phyloP scores from a whole-genome alignment of 495 filamentous ascomycete genomes.

The Penicillium coffeae region DNA sequence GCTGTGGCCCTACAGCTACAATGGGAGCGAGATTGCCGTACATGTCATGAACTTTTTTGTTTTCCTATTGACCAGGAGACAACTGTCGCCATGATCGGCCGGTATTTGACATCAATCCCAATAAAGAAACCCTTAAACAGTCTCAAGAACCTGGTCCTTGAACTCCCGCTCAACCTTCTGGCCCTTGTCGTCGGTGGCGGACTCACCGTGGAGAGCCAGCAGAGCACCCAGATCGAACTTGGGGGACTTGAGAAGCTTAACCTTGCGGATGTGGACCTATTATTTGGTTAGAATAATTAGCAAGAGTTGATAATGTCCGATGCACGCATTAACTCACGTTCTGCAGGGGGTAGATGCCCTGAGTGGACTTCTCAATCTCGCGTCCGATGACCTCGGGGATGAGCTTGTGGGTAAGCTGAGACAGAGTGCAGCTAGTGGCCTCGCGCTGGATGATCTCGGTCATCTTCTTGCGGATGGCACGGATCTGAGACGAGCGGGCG shows the following conservation, averaged over 20 bases:
- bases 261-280: slow-evolving; percentile 98
- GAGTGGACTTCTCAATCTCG: slow-evolving; percentile 98
- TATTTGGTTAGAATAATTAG: not conserved
- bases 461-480: slow-evolving; percentile 99
- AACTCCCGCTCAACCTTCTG: slow-evolving; percentile 99
- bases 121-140: slow-evolving; percentile 60
- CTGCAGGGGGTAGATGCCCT: slow-evolving; percentile 99
- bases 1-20: too few relatives aligned
- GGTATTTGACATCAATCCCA: slow-evolving; percentile 24
- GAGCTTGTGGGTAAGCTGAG: slow-evolving; percentile 93
- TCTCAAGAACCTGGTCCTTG: slow-evolving; percentile 93
- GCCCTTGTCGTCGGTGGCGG: slow-evolving; percentile 89
- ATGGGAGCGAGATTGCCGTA: too few relatives aligned
- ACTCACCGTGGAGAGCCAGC: slow-evolving; percentile 94
- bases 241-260: slow-evolving; percentile 95
- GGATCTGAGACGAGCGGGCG: slow-evolving; percentile 90
- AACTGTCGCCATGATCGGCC: slow-evolving; percentile 25
- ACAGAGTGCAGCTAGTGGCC: slow-evolving; percentile 85
- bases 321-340: slow-evolving; percentile 60
- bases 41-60: slow-evolving; percentile 34
- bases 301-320: not conserved
- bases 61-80: slow-evolving; percentile 29
- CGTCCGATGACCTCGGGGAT: slow-evolving; percentile 99
- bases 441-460: slow-evolving; percentile 96
- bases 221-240: slow-evolving; percentile 98